These are phyloP conservation scores for Chlamydomonas sphaeroides DNA, from an alignment of 139 green algal species.

Conservation along the genomic window DNA sequence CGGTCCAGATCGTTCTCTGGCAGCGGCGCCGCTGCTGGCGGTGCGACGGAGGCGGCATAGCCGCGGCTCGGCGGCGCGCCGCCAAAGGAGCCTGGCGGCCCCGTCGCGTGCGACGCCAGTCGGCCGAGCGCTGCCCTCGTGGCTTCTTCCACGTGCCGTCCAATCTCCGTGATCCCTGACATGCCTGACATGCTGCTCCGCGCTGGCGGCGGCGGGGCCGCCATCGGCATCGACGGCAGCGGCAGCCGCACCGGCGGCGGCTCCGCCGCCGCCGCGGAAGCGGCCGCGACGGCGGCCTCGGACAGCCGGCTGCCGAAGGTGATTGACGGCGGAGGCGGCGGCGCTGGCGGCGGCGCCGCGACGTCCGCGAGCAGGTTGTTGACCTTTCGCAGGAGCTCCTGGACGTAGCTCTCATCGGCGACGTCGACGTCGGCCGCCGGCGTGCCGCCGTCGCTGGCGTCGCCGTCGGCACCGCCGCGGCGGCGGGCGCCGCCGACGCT, in stretches of 20 bases:
- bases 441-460: neutral
- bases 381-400: conserved; percentile 7
- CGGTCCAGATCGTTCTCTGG: conserved; percentile 6
- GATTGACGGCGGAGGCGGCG: neutral
- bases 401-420: conserved; percentile 1
- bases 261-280: neutral
- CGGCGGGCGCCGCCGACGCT: neutral
- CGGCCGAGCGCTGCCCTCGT: conserved; percentile 7
- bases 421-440: neutral
- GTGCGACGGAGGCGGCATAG: neutral
- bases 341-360: neutral
- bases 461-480: too few relatives aligned
- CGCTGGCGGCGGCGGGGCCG: neutral
- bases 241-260: neutral
- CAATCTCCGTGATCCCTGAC: conserved; percentile 6
- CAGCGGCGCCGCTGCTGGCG: neutral
- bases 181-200: neutral
- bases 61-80: too few relatives aligned
- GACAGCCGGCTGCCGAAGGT: neutral
- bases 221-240: neutral
- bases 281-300: neutral
- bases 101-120: neutral
- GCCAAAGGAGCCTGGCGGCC: too few relatives aligned
- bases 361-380: conserved; percentile 16
- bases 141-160: conserved; percentile 14